Base-by-base conservation (phyloP, 2,329 filamentous ascomycete species). In the Aspergillus persii region DNA sequence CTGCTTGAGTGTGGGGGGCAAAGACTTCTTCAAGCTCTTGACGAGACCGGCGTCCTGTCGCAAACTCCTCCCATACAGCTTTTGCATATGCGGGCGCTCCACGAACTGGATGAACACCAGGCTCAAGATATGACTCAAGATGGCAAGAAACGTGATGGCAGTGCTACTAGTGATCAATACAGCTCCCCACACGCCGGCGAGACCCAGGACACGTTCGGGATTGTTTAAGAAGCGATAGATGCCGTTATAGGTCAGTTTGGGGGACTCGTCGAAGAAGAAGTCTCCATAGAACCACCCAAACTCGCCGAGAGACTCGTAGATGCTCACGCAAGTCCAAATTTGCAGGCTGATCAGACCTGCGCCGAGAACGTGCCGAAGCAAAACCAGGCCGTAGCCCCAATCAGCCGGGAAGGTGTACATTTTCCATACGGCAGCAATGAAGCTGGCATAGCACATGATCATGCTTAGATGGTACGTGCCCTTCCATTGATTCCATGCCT, bases 251-350 rank as follows among this genome's bases (percentile, higher is more conserved):
- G 91, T 98, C 62, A 98, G 83, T 77, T 95, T 96, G 11, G 89
- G 89, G 9, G 88, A 86, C 50, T 91, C 89, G 62, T 97, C 92
- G 72, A 95, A 97, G 82, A 99, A 98, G 81, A 98, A 99, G 74
- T 99, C 95, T 18, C 95, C 95, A 71, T 93, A 98, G 81, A 98
- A 98, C 94, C 94, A 99, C 68, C 95, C 95, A 70, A 98, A 99
- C 71, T 99, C 95, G 58, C 95, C 95, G 0, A 99, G 86, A 2
- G 92, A 96, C 53, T 97, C 92, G 74, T 98, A 96, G 66, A 98
- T 93, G 74, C 92, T 97, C 64, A 90, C 82, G 1, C 92, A 89
- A 1, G 93, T 96, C 95, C 95, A 99, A 18, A 96, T 77, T 71
- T 99, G 95, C 53, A 99, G 83, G 9, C 89, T 87, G 60, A 98